Base-by-base conservation (phyloP, 805 yeast genomes). In the Wickerhamomyces bisporus region DNA sequence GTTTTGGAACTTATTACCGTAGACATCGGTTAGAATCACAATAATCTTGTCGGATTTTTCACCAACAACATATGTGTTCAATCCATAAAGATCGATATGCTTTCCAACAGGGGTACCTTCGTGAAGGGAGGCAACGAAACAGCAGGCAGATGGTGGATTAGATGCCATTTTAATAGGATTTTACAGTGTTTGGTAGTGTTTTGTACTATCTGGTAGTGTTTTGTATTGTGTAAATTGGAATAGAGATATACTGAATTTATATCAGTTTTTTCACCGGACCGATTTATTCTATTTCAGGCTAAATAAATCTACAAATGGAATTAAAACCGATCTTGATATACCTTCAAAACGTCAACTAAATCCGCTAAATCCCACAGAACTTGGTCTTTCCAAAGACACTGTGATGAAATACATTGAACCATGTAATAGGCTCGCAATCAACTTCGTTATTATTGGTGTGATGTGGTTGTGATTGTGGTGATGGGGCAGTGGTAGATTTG, bases 21-120 rank as follows among this genome's bases (percentile, higher is more conserved):
- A 76, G 33, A 87, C 65, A 55, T 88, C 96, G 30, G 93, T 71
- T 30, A 80, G 43, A 32, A 86, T 70, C 20, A 86, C 77, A 18
- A 86, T 59, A 31, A 79, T 66, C 42, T 72, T 70, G 18, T 72
- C 69, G 18, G 43, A 44, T n/a, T 52, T 42, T 7, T 47, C 44
- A 30, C 86, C 86, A 9, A 75, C 46, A 20, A 69, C 61, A 45
- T 77, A 77, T 11, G 75, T 60, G 30, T 58, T 55, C 20, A 71
- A 45, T 12, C 77, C 81, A 39, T 55, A 64, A 6, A 76, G 38
- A 10, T 64, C 61, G 26, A 58, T 45, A 42, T 61, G 58, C 3
- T 45, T 37, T 25, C 86, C 86, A 10, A 38, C 47, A 21, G 79
- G 66, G 4, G 58, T 58, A 26, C 84, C 85, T 45, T 70, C 52